Base-by-base conservation (phyloP, 768 basidiomycete genomes). In the Albatrellus ellisii region DNA sequence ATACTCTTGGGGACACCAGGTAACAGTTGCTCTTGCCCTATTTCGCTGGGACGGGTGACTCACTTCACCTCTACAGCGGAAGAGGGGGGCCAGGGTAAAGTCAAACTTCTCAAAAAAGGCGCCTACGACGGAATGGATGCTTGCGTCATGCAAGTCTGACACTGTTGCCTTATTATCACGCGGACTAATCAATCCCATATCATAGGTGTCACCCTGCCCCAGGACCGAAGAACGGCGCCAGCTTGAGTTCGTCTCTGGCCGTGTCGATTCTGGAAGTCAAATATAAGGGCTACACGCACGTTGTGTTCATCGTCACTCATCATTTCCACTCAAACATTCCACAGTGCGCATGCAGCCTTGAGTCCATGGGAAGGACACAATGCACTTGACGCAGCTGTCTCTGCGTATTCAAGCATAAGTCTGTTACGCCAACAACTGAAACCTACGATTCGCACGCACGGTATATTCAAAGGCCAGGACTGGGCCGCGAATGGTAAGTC, bases 301-400 rank as follows among this genome's bases (percentile, higher is more conserved):
- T 49, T 17, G 31, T 3, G 10, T 25, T 0, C 17, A 15, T 7
- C 28, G 14, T 27, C 33, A 25, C 18, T 10, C 25, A 24, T 17
- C 25, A 4, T 28, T 26, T n/a, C n/a, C 14, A 6, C 18, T 15
- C 25, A 17, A 25, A 14, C 31, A 27, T 20, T 2, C 21, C 6
- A 10, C 42, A 86, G 82, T 9, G 82, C 85, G 3, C 85, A 86
- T 54, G 84, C 83, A 3, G 77, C 76, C 1, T 62, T 82, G 21
- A 79, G 78, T 17, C 87, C 86, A 18, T 89, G 87, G 86, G 81
- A 88, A 56, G 87, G 85, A 1, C 68, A 66, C 46, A 89, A 90
- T 47, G 79, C 87, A 1, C 59, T 89, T 10, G 88, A 92, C 54
- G 89, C 89, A 0, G 86, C 85, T n/a, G 80, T 89, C 4, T 66